Evolutionary conservation across 139 green algal species (phyloP), one percentile per base, ranked within the genome.

Genomic region (Zygnema circumcarinatum): DNA sequence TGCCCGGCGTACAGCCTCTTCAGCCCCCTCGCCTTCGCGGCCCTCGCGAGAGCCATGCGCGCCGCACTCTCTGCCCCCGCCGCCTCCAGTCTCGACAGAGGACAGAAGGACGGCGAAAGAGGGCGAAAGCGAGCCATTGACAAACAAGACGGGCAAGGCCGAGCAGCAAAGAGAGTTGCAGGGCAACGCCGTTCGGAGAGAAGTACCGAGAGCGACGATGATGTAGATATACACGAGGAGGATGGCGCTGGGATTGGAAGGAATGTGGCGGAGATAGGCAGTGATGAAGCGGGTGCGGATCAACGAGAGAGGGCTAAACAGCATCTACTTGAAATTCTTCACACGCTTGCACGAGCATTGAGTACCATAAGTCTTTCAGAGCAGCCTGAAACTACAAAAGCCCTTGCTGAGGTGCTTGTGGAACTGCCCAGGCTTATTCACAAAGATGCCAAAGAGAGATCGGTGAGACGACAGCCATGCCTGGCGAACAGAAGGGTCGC

Each of bases 1-100:
- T 81, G 74, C 33, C 74, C 74, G n/a, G 74, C 35, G 33, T 81
- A 81, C 35, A 81, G 74, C n/a, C n/a, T 81, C 74, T 81, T 81
- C 74, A 81, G 35, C 35, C 74, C 74, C n/a, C 74, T 81, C 74
- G 33, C 33, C 21, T 81, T 81, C 35, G 32, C 39, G n/a, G 3
- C 74, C 33, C 42, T 81, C 39, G 2, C 47, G 32, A n/a, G 35
- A 31, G 11, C 74, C 31, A 47, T 81, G 2, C 31, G 2, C 42
- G 29, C 42, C n/a, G 74, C 47, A 69, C 32, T 81, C 16, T 22
- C 3, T 32, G 47, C 7, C 33, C 32, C 3, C n/a, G 33, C n/a
- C 33, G 2, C 2, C 32, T 0, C 33, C 7, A 69, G 32, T 81
- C 31, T 32, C n/a, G 39, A 81, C 74, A 11, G 74, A 81, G 32